Evolutionary conservation across 441 rosid species (phyloP).

Genomic region (Bocquillonia castaneifolia): DNA sequence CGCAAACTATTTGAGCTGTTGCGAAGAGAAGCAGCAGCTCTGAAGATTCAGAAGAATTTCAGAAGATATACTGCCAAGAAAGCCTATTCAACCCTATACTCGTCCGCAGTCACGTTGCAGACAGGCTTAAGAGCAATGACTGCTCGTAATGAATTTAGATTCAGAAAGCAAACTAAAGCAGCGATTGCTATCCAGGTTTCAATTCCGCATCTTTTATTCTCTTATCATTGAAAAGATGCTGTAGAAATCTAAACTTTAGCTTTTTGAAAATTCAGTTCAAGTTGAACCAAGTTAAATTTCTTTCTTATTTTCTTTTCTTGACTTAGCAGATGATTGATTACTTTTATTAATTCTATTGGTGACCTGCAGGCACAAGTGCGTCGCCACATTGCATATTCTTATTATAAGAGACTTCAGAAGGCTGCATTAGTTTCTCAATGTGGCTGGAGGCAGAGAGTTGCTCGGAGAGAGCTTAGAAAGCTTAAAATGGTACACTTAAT

Average conservation of each 20-base stretch:
- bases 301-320: not conserved
- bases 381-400: constrained; percentile 54
- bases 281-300: constrained; percentile 2
- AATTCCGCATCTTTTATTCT: constrained; percentile 22
- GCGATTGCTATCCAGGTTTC: constrained; percentile 81
- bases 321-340: constrained; percentile 4
- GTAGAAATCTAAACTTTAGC: constrained; percentile 9
- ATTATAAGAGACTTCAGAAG: constrained; percentile 75
- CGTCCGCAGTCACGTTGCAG: constrained; percentile 72
- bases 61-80: constrained; percentile 58
- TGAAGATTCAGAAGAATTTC: constrained; percentile 89
- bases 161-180: constrained; percentile 94
- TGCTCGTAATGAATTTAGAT: constrained; percentile 92
- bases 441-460: constrained; percentile 95
- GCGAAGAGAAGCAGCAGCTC: constrained; percentile 81
- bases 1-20: constrained; percentile 73
- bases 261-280: constrained; percentile 14
- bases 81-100: constrained; percentile 51
- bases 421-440: constrained; percentile 86
- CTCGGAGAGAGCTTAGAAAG: constrained; percentile 86
- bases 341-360: constrained; percentile 18
- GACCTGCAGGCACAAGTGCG: constrained; percentile 73
- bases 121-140: constrained; percentile 93
- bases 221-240: constrained; percentile 18
- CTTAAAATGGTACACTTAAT: constrained; percentile 76